Evolutionary conservation across 2,329 filamentous ascomycete species (phyloP).

Genomic region (Cladophialophora yegresii): DNA sequence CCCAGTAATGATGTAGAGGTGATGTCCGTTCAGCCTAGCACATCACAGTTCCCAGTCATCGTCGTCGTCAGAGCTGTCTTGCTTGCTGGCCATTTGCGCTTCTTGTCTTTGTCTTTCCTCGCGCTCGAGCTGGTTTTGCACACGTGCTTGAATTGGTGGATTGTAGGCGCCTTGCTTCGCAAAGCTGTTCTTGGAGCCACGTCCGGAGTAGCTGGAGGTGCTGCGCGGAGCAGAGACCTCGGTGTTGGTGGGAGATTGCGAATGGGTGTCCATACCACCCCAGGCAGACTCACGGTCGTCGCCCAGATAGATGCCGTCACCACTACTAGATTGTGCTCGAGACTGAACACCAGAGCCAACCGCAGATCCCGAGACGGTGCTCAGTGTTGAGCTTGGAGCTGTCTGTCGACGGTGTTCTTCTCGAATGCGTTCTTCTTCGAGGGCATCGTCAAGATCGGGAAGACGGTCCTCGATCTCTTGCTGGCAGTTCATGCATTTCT

Average conservation of each 20-base stretch:
- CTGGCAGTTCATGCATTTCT: conserved; percentile 49
- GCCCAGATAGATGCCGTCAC: conserved; percentile 9
- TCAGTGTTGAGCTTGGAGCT: neutral
- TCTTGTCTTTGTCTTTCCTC: conserved; percentile 17
- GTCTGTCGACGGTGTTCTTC: conserved; percentile 16
- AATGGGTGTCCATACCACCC: conserved; percentile 7
- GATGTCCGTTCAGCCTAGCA: neutral
- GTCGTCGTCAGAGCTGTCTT: conserved; percentile 19
- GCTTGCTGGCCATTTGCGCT: conserved; percentile 10
- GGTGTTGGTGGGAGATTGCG: conserved; percentile 11
- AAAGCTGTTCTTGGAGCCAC: conserved; percentile 5
- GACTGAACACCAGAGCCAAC: neutral
- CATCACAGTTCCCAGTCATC: conserved; percentile 12
- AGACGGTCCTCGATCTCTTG: conserved; percentile 42
- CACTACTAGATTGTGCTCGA: conserved; percentile 5
- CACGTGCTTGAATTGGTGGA: conserved; percentile 15
- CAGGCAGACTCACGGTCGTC: conserved; percentile 14
- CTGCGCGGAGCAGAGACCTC: neutral
- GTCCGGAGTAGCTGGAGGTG: conserved; percentile 8
- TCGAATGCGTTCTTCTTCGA: conserved; percentile 40
- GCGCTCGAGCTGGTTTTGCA: conserved; percentile 18
- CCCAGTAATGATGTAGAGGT: neutral
- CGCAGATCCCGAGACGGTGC: conserved; percentile 16
- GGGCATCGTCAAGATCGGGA: conserved; percentile 35
- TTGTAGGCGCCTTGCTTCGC: conserved; percentile 16